These are phyloP conservation scores for Aspergillus fumigatus DNA, from an alignment of 2,329 filamentous ascomycete genomes.

Conservation along the genomic window DNA sequence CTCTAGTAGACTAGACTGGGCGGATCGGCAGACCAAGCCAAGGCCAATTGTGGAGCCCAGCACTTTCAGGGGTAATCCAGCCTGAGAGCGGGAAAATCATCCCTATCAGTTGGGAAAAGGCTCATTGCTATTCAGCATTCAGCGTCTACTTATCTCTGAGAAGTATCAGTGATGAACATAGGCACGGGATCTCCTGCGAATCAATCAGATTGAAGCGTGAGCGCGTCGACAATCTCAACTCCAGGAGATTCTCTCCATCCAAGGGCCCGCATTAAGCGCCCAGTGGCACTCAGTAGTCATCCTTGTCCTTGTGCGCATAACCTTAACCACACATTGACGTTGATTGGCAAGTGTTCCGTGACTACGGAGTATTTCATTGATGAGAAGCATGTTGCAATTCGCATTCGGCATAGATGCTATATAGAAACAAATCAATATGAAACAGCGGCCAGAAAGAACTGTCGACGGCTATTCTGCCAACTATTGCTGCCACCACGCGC, in stretches of 20 bases:
- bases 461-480: not conserved
- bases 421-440: not conserved
- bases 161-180: too few species aligned
- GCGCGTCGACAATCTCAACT: too few species aligned
- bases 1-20: not conserved
- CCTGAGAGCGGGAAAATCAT: not conserved
- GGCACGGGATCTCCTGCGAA: too few species aligned
- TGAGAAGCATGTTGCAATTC: too few species aligned
- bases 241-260: not conserved
- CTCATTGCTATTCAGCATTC: too few species aligned
- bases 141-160: too few species aligned
- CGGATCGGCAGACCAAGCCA: not conserved
- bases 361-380: too few species aligned
- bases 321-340: too few species aligned
- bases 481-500: not conserved
- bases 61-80: not conserved
- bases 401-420: not conserved
- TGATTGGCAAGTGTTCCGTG: too few species aligned
- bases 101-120: too few species aligned
- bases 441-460: not conserved
- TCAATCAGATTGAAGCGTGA: not conserved
- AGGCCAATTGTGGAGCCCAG: not conserved
- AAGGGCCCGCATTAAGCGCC: not conserved
- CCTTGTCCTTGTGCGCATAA: too few species aligned
- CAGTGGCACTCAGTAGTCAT: not conserved